Conservation (phyloP, 768 basidiomycete species). For the Solioccasus polychromus region DNA sequence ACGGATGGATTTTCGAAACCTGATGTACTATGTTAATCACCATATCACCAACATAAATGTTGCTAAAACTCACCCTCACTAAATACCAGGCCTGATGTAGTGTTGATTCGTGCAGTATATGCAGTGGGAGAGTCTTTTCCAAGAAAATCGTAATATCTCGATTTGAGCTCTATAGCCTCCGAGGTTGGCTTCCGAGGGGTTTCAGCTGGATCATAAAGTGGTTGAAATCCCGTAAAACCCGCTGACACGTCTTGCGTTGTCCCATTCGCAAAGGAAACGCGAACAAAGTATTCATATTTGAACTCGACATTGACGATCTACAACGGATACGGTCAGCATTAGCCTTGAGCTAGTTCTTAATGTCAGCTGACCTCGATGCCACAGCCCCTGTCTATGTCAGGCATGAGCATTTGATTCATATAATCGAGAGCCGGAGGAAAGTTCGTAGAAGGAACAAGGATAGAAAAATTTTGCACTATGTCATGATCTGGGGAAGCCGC, state of each 20-base stretch:
- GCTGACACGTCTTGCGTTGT: constrained; percentile 2
- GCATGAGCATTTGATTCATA: background rate
- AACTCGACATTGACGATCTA: constrained; percentile 2
- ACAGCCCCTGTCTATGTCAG: background rate
- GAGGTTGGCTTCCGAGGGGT: background rate
- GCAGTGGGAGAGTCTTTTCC: background rate
- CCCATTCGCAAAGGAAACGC: constrained; percentile 4
- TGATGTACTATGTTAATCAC: background rate
- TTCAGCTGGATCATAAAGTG: background rate
- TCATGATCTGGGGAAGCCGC: background rate
- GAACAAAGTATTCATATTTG: constrained; percentile 10
- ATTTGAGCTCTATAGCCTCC: background rate
- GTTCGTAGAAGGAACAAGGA: constrained; percentile 22
- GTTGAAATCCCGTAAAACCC: constrained; percentile 9
- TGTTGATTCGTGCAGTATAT: background rate
- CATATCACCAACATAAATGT: too few species aligned
- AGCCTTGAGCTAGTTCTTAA: too few species aligned
- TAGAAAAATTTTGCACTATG: constrained; percentile 8
- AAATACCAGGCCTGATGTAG: background rate
- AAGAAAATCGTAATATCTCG: background rate
- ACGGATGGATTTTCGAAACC: background rate
- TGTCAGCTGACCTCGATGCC: background rate
- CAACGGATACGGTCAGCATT: background rate
- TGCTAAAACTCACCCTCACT: background rate
- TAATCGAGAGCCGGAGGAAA: constrained; percentile 14